These are phyloP conservation scores for Carex parvula DNA, from an alignment of 176 grass and related monocot species.

Conservation along the genomic window DNA sequence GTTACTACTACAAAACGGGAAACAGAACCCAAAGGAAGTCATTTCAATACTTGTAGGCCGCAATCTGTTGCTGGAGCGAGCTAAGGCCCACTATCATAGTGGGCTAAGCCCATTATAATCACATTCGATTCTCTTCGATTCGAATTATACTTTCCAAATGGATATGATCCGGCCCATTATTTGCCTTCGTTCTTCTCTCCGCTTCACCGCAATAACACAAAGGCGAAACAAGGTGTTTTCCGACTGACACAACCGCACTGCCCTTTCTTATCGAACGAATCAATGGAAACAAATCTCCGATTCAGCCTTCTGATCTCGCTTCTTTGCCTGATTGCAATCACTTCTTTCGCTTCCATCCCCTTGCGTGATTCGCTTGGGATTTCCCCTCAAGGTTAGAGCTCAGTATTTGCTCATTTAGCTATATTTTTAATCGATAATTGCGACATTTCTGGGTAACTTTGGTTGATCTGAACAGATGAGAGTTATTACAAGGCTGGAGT, in stretches of 20 bases:
- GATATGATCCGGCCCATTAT: not conserved
- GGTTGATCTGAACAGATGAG: conserved; percentile 52
- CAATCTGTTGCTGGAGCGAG: not conserved
- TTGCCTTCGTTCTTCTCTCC: not conserved
- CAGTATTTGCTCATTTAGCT: not conserved
- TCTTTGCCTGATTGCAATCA: conserved; percentile 24
- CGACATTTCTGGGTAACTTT: not conserved
- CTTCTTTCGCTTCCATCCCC: conserved; percentile 30
- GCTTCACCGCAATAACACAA: not conserved
- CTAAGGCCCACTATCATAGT: not conserved
- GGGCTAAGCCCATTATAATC: not conserved
- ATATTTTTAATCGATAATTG: not conserved
- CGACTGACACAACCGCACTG: not conserved
- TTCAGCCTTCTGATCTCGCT: conserved; percentile 22
- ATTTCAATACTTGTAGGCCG: not conserved
- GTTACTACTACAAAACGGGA: not conserved
- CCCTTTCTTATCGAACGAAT: not conserved
- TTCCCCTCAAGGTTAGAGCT: conserved; percentile 55
- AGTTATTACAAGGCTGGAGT: conserved; percentile 64
- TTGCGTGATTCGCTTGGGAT: conserved; percentile 59
- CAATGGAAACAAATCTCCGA: conserved; percentile 17
- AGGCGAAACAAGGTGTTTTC: not conserved
- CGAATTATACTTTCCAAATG: not conserved
- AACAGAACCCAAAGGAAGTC: not conserved
- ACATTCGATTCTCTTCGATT: not conserved